These are phyloP conservation scores for Leccinum variicolor DNA, from an alignment of 768 basidiomycete genomes.

Conservation along the genomic window DNA sequence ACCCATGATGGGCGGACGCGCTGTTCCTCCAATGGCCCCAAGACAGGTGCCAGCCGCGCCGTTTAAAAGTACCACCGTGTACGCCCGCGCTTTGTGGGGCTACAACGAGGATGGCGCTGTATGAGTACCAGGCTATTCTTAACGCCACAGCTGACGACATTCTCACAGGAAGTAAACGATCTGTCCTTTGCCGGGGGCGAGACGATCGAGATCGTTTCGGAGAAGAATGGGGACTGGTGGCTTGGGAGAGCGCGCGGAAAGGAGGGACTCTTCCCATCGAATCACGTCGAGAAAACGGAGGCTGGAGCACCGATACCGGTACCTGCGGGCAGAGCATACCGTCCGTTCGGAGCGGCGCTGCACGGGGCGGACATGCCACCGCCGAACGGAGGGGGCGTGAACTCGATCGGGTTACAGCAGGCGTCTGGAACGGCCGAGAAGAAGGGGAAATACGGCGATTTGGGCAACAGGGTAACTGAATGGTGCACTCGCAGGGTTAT, in stretches of 20 bases:
- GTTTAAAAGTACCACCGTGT: constrained; percentile 8
- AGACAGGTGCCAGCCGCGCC: constrained; percentile 5
- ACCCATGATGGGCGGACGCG: constrained; percentile 1
- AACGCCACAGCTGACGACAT: constrained; percentile 1
- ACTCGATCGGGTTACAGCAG: constrained; percentile 29
- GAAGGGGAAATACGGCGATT: constrained; percentile 54
- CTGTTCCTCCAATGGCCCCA: constrained; percentile 15
- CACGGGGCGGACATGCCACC: constrained; percentile 35
- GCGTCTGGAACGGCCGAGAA: constrained; percentile 37
- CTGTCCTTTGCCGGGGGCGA: constrained; percentile 76
- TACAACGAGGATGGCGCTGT: constrained; percentile 63
- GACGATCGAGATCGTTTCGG: constrained; percentile 71
- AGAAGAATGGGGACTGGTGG: constrained; percentile 90
- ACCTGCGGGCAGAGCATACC: constrained; percentile 23
- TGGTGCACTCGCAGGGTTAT: background rate
- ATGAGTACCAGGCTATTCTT: constrained; percentile 11
- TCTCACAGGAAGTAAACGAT: constrained; percentile 70
- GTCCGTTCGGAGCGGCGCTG: constrained; percentile 37
- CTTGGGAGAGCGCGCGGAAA: constrained; percentile 59
- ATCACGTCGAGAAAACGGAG: constrained; percentile 62
- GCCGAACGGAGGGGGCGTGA: constrained; percentile 23
- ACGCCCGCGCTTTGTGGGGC: constrained; percentile 60
- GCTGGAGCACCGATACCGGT: background rate
- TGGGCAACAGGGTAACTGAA: constrained; percentile 53
- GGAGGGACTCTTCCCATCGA: constrained; percentile 76